phyloP scores from a whole-genome alignment of 1,284 basidiomycete genomes.

The Ustanciosporium gigantosporum region DNA sequence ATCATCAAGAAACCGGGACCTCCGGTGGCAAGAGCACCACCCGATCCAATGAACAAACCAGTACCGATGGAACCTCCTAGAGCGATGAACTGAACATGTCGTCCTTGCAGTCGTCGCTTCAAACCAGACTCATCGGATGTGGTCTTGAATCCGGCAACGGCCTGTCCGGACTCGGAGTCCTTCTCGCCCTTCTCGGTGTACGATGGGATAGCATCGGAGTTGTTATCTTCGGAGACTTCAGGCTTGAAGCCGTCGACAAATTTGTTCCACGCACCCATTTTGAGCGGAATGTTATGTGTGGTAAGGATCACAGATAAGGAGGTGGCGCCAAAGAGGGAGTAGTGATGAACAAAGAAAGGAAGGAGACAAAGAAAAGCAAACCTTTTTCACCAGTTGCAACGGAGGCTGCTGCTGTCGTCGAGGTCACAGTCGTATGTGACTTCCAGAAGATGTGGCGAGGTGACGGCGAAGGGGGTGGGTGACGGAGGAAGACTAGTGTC shows the following conservation, averaged over 20 bases:
- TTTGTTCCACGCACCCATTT: slow-evolving; percentile 35
- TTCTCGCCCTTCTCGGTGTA: slow-evolving; percentile 31
- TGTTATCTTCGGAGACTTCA: slow-evolving; percentile 13
- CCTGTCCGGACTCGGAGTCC: slow-evolving; percentile 17
- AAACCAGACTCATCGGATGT: slow-evolving; percentile 25
- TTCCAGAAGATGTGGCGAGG: too few relatives aligned
- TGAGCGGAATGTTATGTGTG: slow-evolving; percentile 3
- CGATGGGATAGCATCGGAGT: background rate
- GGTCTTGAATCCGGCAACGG: slow-evolving; percentile 29
- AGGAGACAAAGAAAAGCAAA: too few relatives aligned
- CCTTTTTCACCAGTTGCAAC: too few relatives aligned
- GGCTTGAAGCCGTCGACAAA: slow-evolving; percentile 50
- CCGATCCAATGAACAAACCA: slow-evolving; percentile 65
- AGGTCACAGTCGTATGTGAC: too few relatives aligned
- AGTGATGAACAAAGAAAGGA: too few relatives aligned
- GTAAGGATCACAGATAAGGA: background rate
- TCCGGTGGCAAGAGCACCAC: slow-evolving; percentile 63
- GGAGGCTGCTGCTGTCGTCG: too few relatives aligned
- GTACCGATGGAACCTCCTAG: slow-evolving; percentile 64
- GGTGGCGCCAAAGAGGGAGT: too few relatives aligned
- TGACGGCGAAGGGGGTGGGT: too few relatives aligned
- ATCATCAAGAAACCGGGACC: slow-evolving; percentile 64
- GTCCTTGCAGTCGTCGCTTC: slow-evolving; percentile 44
- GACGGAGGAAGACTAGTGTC: too few relatives aligned
- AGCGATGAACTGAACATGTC: slow-evolving; percentile 57